phyloP scores from a whole-genome alignment of 2,329 filamentous ascomycete species.

The Colletotrichum neosansevieriae region DNA sequence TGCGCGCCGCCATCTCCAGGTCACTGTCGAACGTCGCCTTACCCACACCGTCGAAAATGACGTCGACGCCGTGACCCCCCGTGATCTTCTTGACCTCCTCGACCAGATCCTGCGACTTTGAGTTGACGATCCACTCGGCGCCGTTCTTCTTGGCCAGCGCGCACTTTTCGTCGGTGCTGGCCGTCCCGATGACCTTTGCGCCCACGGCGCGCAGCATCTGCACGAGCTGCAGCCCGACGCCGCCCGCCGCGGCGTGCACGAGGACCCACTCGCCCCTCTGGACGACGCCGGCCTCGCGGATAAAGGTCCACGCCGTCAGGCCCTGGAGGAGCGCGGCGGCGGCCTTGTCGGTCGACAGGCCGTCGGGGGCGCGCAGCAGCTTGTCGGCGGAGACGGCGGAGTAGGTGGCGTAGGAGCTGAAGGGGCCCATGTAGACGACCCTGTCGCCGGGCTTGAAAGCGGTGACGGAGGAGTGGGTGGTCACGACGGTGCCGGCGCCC shows the following conservation, averaged over 20 bases:
- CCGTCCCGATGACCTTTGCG: slow-evolving; percentile 83
- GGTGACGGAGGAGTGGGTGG: slow-evolving; percentile 65
- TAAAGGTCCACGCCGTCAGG: slow-evolving; percentile 83
- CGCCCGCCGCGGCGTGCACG: slow-evolving; percentile 87
- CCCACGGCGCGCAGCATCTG: slow-evolving; percentile 81
- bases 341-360: slow-evolving; percentile 70
- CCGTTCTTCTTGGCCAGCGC: slow-evolving; percentile 77
- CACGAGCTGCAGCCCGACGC: slow-evolving; percentile 80
- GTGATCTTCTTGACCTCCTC: slow-evolving; percentile 76
- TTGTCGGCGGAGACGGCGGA: slow-evolving; percentile 64
- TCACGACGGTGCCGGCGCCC: slow-evolving; percentile 77
- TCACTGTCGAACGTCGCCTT: slow-evolving; percentile 86
- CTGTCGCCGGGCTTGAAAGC: slow-evolving; percentile 75
- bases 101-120: slow-evolving; percentile 69
- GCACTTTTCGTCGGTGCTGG: slow-evolving; percentile 79
- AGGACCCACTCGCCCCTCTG: slow-evolving; percentile 84
- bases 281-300: slow-evolving; percentile 81
- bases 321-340: slow-evolving; percentile 83
- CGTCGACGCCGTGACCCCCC: slow-evolving; percentile 76
- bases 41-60: slow-evolving; percentile 88
- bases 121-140: slow-evolving; percentile 79
- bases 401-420: slow-evolving; percentile 68
- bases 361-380: slow-evolving; percentile 73
- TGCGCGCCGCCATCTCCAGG: slow-evolving; percentile 78
- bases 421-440: slow-evolving; percentile 74